phyloP scores from a whole-genome alignment of 2,329 filamentous ascomycete genomes.

The Coniochaeta prunicola region DNA sequence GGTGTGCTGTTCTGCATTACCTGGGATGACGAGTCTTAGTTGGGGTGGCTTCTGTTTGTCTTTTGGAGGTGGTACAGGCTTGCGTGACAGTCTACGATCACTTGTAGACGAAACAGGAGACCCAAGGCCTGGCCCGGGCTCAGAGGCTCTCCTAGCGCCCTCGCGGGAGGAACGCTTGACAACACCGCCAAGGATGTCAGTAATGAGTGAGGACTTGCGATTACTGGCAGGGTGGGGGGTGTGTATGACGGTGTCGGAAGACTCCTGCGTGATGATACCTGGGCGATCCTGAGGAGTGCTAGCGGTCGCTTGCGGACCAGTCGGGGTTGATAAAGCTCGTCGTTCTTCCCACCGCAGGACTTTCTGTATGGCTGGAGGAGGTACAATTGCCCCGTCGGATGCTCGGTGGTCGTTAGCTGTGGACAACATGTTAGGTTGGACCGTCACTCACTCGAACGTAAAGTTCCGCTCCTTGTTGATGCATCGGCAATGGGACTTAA shows the following conservation, averaged over 20 bases:
- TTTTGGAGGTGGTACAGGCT: background rate
- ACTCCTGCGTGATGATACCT: background rate
- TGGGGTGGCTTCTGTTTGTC: conserved; percentile 8
- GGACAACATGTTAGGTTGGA: background rate
- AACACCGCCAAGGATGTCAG: background rate
- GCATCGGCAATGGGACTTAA: conserved; percentile 44
- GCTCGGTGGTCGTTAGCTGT: background rate
- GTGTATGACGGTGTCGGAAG: conserved; percentile 1
- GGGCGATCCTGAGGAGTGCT: background rate
- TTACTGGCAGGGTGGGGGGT: background rate
- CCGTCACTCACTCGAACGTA: conserved; percentile 14
- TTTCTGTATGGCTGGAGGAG: background rate
- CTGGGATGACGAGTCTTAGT: background rate
- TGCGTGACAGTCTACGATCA: background rate
- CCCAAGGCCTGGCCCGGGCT: background rate
- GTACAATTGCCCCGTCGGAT: background rate
- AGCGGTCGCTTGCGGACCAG: background rate
- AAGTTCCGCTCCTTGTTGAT: conserved; percentile 15
- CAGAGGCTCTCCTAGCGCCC: background rate
- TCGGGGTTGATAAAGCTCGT: background rate
- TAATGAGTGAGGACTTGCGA: background rate
- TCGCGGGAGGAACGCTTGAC: background rate
- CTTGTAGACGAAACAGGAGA: background rate
- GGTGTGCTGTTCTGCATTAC: background rate
- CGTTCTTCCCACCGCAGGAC: background rate